phyloP scores from a whole-genome alignment of 1,284 basidiomycete genomes.

The Acaromyces ingoldii region DNA sequence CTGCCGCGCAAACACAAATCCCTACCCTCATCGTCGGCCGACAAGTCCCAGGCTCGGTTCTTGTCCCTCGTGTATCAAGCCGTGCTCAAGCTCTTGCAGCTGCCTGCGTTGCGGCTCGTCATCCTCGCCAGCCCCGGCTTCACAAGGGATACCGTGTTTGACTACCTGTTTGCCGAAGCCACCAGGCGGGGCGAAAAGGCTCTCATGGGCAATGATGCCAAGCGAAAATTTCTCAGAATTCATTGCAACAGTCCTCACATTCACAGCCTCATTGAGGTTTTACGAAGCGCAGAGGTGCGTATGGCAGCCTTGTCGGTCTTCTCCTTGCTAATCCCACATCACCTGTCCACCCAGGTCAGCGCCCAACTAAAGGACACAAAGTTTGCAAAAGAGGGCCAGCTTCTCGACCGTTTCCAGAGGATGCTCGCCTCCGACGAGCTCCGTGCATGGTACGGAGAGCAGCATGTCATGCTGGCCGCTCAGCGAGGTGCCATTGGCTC shows the following conservation, averaged over 20 bases:
- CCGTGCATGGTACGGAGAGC: constrained; percentile 96
- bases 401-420: constrained; percentile 57
- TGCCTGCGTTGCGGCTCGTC: constrained; percentile 73
- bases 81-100: constrained; percentile 83
- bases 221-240: constrained; percentile 80
- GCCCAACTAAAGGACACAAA: constrained; percentile 89
- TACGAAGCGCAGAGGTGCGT: constrained; percentile 70
- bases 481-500: constrained; percentile 91
- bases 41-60: constrained; percentile 59
- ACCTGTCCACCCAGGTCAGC: constrained; percentile 9
- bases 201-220: constrained; percentile 63
- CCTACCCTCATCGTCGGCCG: constrained; percentile 28
- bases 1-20: constrained; percentile 73
- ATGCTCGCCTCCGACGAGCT: constrained; percentile 91
- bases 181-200: constrained; percentile 72
- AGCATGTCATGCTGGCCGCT: constrained; percentile 84
- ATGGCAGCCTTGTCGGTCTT: not conserved
- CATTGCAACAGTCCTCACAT: constrained; percentile 91
- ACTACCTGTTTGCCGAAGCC: constrained; percentile 58
- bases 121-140: constrained; percentile 96
- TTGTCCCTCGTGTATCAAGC: constrained; percentile 79
- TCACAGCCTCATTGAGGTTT: constrained; percentile 86
- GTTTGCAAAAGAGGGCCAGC: constrained; percentile 83
- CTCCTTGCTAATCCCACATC: not conserved
- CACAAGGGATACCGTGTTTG: constrained; percentile 82